Base-by-base conservation (phyloP, 495 filamentous ascomycete genomes). In the Schizothecium vesticola region DNA sequence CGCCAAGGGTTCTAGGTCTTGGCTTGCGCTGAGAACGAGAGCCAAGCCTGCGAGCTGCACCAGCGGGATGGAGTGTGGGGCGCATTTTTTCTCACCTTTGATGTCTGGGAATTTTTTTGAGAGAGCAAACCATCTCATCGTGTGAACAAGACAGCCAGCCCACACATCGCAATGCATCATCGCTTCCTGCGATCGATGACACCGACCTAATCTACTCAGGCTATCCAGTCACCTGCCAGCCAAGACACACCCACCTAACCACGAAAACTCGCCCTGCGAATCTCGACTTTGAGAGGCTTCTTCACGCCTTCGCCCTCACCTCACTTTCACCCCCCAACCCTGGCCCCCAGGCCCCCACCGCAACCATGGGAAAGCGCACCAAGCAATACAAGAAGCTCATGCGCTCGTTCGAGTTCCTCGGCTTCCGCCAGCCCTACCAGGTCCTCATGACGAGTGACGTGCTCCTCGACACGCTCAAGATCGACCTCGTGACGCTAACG, bases 371-470 rank as follows among this genome's bases (percentile, higher is more conserved):
- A 67, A 97, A 97, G 79, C 88, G 95, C 69, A 89, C 91, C 8
- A 99, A 97, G 82, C 91, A 93, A 77, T 99, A 98, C 80, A 89
- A 92, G 75, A 96, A 96, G 88, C 86, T 97, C 67, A 97, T 99
- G 93, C 87, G 91, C 72, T 88, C 93, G 74, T 98, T 77, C 59
- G 72, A 77, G 69, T 72, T 71, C 63, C 71, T 77, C 56, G 74
- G 90, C 24, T 97, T 97, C 78, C 91, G 94, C 65, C 91, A 93
- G 76, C 92, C 94, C 7, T 98, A 97, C 76, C 94, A 98, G 82
- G 89, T 98, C 21, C 85, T 98, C 43, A 65, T 78, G 25, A 77
- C 76, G 19, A 74, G 73, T 66, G 76, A 78, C 67, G 69, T 78
- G 11, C 7, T 78, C 21, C 70, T 77, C 51, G 76, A 77, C 59